phyloP scores from a whole-genome alignment of 1,139 yeast genomes.

The Yamadazyma jaroonii region DNA sequence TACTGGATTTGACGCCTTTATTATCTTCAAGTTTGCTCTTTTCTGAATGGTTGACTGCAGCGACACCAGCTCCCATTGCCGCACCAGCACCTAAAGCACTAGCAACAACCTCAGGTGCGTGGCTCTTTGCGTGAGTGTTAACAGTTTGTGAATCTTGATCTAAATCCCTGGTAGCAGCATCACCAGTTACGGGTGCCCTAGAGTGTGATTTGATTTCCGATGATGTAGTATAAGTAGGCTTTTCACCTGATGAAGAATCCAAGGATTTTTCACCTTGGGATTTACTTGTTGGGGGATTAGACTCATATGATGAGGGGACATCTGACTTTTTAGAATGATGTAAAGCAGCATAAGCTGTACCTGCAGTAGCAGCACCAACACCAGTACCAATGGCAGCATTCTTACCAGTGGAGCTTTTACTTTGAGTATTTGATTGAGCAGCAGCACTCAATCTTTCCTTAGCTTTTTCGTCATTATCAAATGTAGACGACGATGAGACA shows the following conservation, averaged over 20 bases:
- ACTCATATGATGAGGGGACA: not conserved
- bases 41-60: not conserved
- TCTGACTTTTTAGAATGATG: constrained; percentile 1
- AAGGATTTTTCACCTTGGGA: no score
- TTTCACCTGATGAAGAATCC: not conserved
- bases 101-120: not conserved
- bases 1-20: not conserved
- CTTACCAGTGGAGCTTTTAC: not conserved
- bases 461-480: constrained; percentile 7
- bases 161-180: no score
- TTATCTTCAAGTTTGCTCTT: not conserved
- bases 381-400: not conserved
- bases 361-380: constrained; percentile 11
- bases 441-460: constrained; percentile 12
- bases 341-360: constrained; percentile 14
- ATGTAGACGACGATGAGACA: constrained; percentile 2
- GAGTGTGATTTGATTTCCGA: no score
- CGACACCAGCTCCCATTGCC: constrained; percentile 1
- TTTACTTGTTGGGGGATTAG: not conserved
- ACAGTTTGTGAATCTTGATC: no score
- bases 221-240: not conserved
- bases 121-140: not conserved
- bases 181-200: no score
- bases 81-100: constrained; percentile 1
- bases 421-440: constrained; percentile 6